A percentile compares a stretch with the other conserved stretches of the same genome.
Evolutionary conservation across 192 early-diverging fungal species (phyloP).

Genomic region (Podila minutissima): DNA sequence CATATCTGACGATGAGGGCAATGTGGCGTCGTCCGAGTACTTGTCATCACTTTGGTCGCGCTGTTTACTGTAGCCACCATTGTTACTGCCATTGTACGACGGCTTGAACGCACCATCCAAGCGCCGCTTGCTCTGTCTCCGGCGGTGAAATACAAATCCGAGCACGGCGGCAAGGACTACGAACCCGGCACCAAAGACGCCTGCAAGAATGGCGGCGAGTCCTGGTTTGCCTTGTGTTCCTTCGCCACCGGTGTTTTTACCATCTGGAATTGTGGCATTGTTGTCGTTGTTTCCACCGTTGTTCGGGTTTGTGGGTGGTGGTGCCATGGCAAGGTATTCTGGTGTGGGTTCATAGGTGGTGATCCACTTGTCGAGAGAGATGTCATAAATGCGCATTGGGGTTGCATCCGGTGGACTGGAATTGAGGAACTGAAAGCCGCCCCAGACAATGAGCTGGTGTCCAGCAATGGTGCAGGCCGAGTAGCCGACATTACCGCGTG

Average conservation of each 20-base stretch:
- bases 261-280: background rate
- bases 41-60: too few species aligned
- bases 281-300: background rate
- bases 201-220: background rate
- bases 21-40: too few species aligned
- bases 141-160: background rate
- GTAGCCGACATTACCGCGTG: background rate
- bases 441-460: background rate
- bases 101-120: background rate
- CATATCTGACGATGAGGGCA: too few species aligned
- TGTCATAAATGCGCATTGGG: background rate
- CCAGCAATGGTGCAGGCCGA: background rate
- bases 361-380: background rate
- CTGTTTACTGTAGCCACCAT: background rate
- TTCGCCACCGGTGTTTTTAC: background rate
- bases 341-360: background rate
- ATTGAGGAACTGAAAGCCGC: background rate
- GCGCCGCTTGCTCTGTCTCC: background rate
- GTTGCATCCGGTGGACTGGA: background rate
- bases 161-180: background rate
- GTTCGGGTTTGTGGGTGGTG: background rate
- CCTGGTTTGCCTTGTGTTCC: background rate
- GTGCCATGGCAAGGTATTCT: background rate
- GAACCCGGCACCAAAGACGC: background rate
- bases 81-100: background rate